phyloP scores from a whole-genome alignment of 2,329 filamentous ascomycete genomes.

The Monilinia polystroma region DNA sequence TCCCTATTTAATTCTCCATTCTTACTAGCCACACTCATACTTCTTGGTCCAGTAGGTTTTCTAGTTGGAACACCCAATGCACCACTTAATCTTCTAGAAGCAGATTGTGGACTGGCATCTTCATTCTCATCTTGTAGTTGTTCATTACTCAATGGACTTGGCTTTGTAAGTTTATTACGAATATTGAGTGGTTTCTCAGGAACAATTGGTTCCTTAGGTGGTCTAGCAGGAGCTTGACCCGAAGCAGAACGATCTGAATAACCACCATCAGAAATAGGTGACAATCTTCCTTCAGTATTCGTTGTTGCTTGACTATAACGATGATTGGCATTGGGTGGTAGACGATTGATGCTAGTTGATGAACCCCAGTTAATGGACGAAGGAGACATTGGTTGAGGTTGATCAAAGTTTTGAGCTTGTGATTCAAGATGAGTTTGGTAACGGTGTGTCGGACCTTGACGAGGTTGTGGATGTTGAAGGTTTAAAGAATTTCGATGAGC shows the following conservation, averaged over 20 bases:
- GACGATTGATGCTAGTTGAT: slow-evolving; percentile 55
- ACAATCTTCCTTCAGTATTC: slow-evolving; percentile 34
- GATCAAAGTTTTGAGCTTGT: slow-evolving; percentile 66
- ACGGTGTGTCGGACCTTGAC: slow-evolving; percentile 69
- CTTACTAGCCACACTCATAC: slow-evolving; percentile 37
- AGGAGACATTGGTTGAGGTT: slow-evolving; percentile 55
- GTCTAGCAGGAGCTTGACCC: slow-evolving; percentile 53
- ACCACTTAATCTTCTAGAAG: slow-evolving; percentile 33
- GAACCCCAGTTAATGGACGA: slow-evolving; percentile 64
- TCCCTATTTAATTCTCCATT: slow-evolving; percentile 37
- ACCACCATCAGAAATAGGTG: slow-evolving; percentile 38
- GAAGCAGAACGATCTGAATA: slow-evolving; percentile 35
- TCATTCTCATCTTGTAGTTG: slow-evolving; percentile 39
- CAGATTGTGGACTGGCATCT: slow-evolving; percentile 29
- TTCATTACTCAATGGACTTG: slow-evolving; percentile 57
- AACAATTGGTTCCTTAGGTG: slow-evolving; percentile 60
- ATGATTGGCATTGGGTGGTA: slow-evolving; percentile 52
- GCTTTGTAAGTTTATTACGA: slow-evolving; percentile 53
- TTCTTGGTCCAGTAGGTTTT: slow-evolving; percentile 41
- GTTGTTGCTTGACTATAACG: slow-evolving; percentile 44
- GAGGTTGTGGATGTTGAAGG: slow-evolving; percentile 75
- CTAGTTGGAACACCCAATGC: slow-evolving; percentile 36
- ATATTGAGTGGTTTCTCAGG: slow-evolving; percentile 48
- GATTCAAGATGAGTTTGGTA: slow-evolving; percentile 73
- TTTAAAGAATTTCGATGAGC: slow-evolving; percentile 79